A percentile compares a stretch with the other conserved stretches of the same genome.
Evolutionary conservation across 108 stramenopile genomes (phyloP).

Genomic region (Nitzschia sp.): DNA sequence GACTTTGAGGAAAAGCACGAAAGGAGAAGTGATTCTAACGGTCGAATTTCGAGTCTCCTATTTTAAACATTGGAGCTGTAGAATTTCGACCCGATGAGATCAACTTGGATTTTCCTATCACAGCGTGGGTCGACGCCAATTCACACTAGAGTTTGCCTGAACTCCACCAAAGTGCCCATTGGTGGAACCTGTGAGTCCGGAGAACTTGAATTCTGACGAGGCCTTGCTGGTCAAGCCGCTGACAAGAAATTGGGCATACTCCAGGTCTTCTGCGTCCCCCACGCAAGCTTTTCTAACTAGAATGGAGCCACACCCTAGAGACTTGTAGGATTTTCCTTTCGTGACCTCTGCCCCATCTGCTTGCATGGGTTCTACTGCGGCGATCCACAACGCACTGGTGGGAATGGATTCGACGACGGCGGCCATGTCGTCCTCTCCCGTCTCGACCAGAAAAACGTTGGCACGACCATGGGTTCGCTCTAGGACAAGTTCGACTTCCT

Average conservation of each 20-base stretch:
- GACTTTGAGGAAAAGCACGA: no score
- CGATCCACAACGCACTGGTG: slow-evolving; percentile 45
- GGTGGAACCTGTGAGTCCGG: slow-evolving; percentile 68
- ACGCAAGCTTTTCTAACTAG: slow-evolving; percentile 44
- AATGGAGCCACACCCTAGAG: slow-evolving; percentile 40
- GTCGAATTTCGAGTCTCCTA: no score
- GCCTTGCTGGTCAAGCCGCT: slow-evolving; percentile 58
- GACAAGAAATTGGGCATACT: slow-evolving; percentile 58
- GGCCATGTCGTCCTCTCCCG: slow-evolving; percentile 14
- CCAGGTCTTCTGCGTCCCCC: slow-evolving; percentile 64
- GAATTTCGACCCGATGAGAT: no score
- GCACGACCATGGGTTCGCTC: slow-evolving; percentile 18
- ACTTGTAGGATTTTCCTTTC: slow-evolving; percentile 30
- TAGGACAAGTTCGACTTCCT: slow-evolving; percentile 39
- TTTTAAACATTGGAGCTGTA: no score
- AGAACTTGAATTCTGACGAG: slow-evolving; percentile 61
- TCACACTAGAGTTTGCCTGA: slow-evolving; percentile 41
- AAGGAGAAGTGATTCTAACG: no score
- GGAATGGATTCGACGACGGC: slow-evolving; percentile 30
- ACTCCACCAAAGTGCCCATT: slow-evolving; percentile 76
- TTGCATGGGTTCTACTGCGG: slow-evolving; percentile 53
- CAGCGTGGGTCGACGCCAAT: slow-evolving; percentile 40
- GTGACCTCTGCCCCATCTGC: slow-evolving; percentile 45
- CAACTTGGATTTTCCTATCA: no score
- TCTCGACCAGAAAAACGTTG: slow-evolving; percentile 39